These are phyloP conservation scores for Linderina pennispora DNA, from an alignment of 192 early-diverging fungal species.

Conservation along the genomic window DNA sequence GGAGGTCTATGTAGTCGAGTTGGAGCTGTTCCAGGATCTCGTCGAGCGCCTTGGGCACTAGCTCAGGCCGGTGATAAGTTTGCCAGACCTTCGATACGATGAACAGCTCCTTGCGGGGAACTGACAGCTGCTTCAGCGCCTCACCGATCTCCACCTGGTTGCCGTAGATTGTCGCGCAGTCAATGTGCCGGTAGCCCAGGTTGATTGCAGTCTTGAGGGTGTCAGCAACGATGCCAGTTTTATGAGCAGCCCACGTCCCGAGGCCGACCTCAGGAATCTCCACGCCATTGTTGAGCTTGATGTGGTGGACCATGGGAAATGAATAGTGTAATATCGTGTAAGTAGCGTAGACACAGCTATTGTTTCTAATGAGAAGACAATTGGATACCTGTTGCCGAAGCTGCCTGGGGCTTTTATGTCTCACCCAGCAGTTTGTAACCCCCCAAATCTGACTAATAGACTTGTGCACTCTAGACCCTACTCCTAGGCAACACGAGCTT, in stretches of 20 bases:
- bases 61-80: slow-evolving; percentile 54
- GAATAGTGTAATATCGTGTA: not conserved
- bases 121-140: slow-evolving; percentile 53
- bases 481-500: too few relatives aligned
- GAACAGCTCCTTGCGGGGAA: slow-evolving; percentile 72
- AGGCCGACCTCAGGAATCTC: slow-evolving; percentile 59
- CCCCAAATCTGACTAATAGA: too few relatives aligned
- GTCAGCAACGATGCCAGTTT: slow-evolving; percentile 45
- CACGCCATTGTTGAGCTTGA: slow-evolving; percentile 60
- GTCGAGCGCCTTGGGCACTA: slow-evolving; percentile 56
- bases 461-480: too few relatives aligned
- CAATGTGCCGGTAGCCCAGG: slow-evolving; percentile 68
- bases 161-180: slow-evolving; percentile 61
- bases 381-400: too few relatives aligned
- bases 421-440: too few relatives aligned
- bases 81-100: slow-evolving; percentile 77
- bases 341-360: not conserved
- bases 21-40: slow-evolving; percentile 61
- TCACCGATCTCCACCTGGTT: slow-evolving; percentile 79
- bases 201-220: slow-evolving; percentile 60
- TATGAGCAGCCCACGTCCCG: slow-evolving; percentile 58
- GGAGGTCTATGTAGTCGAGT: slow-evolving; percentile 74
- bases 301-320: slow-evolving; percentile 25
- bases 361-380: too few relatives aligned
- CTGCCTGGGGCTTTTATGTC: too few relatives aligned